Evolutionary conservation across 1,284 basidiomycete species (phyloP).

Genomic region (Mycosarcoma maydis): DNA sequence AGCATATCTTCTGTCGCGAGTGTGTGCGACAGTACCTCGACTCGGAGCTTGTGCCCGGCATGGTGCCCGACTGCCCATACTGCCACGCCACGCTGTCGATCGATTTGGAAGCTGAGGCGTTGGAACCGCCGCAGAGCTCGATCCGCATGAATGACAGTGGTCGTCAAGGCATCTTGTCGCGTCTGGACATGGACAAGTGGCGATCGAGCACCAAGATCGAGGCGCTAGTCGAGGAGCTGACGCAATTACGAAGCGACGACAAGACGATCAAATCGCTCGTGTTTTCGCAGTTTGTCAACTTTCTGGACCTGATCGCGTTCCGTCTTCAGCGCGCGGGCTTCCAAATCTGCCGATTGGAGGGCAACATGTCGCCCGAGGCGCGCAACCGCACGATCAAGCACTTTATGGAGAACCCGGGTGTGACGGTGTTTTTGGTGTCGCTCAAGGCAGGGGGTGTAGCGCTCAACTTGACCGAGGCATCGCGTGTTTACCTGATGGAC

Average conservation of each 20-base stretch:
- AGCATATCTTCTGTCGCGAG: constrained; percentile 84
- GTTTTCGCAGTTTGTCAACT: constrained; percentile 90
- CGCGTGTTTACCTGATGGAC: constrained; percentile 66
- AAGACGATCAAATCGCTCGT: constrained; percentile 95
- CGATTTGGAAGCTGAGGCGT: constrained; percentile 89
- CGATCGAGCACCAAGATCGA: constrained; percentile 96
- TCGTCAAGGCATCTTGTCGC: constrained; percentile 91
- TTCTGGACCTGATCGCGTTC: constrained; percentile 84
- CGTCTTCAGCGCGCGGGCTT: constrained; percentile 86
- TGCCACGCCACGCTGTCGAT: constrained; percentile 94
- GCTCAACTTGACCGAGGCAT: constrained; percentile 65
- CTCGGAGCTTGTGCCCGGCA: constrained; percentile 73
- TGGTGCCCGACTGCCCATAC: constrained; percentile 85
- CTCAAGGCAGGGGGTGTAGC: constrained; percentile 97
- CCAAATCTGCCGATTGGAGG: constrained; percentile 91
- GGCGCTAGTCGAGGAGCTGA: constrained; percentile 92
- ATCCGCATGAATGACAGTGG: constrained; percentile 67
- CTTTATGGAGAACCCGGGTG: constrained; percentile 92
- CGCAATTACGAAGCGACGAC: constrained; percentile 82
- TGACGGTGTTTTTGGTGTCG: constrained; percentile 93
- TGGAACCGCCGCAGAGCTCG: constrained; percentile 78
- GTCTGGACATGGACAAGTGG: constrained; percentile 88
- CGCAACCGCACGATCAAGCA: constrained; percentile 93
- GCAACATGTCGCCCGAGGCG: constrained; percentile 95
- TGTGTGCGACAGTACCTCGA: constrained; percentile 92